Evolutionary conservation across 805 yeast species (phyloP), one percentile per base, ranked within the genome.

Genomic region (Candida coquimbonensis): DNA sequence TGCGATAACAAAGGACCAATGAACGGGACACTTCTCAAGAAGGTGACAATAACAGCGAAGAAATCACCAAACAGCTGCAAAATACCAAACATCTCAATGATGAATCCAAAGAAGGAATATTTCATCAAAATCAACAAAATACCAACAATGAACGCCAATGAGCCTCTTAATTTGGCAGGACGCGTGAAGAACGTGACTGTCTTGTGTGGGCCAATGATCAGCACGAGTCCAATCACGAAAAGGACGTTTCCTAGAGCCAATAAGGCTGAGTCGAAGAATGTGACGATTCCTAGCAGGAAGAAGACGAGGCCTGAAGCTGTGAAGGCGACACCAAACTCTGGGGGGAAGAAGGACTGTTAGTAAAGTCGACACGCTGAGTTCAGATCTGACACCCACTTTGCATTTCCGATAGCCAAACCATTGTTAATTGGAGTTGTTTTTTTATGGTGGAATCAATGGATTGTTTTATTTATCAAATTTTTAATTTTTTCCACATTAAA

Each of bases 321-420:
- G 72, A 89, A 83, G 3, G 87, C 96, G 17, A 87, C 96, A 34
- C 98, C 98, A 58, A 83, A 81, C 66, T 89, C 96, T 87, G 12
- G 26, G 3, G 5, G 12, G 29, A 2, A 6, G 12, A 43, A 4
- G 13, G 13, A 11, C 36, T 42, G 55, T 47, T 46, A 41, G 43
- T 42, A 19, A 19, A n/a, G 21, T 19, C 14, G 19, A 19, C 6
- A 8, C 37, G 4, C 37, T 27, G 32, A 6, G 26, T 36, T 17
- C 19, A 9, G 8, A 33, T 16, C 17, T 3, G 7, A 7, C 2
- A 38, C 29, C 21, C 72, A 81, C 87, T 83, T 58, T 83, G 90
- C 53, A 78, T 65, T 55, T 83, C 87, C n/a, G 87, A 76, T 46
- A 83, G 72, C 90, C 90, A 83, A 67, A 83, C 74, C 78, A 51